Evolutionary conservation across 208 protist species (phyloP), one percentile per base, ranked within the genome.

Genomic region (Naegleria fowleri): DNA sequence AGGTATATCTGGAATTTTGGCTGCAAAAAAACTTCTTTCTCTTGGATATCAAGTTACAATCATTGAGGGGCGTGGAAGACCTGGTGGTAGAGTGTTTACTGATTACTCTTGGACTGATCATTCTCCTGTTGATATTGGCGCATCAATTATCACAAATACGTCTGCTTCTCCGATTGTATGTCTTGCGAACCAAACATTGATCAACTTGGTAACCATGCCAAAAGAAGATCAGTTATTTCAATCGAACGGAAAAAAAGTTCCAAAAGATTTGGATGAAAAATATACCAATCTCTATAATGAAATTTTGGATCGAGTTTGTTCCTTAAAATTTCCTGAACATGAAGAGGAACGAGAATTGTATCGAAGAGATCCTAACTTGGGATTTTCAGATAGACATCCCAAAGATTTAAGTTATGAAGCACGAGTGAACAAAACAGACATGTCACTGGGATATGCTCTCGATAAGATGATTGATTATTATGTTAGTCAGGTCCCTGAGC

Each of bases 11-110:
- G 88, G 88, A 58, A 55, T 90, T 15, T 59, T 86, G 0, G 88
- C 88, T 9, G 58, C 33, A 43, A 33, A 67, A n/a, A 19, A 87
- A 86, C 59, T 91, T 40, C 3, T 36, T 38, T 43, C 25, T 13
- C 55, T 91, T 38, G 89, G 89, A 86, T 85, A 58, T 83, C 22
- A 83, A 41, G 89, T 91, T 22, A 91, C n/a, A 22, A 22, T 91
- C 3, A 2, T 91, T n/a, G 89, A 91, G 29, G 89, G 55, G 0
- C 52, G 89, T 58, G 40, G 39, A 3, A 51, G 89, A 36, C 25
- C 36, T 58, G 89, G 89, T 41, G 89, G 89, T 22, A 1, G 89
- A 55, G 67, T 91, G 15, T 55, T 41, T 40, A 83, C 58, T 40
- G 55, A 91, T 58, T 83, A 51, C n/a, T 51, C 15, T 16, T n/a